Evolutionary conservation across 176 grass and related monocot genomes (phyloP), one percentile per base, ranked within the genome.

Genomic region (Pharus latifolius): DNA sequence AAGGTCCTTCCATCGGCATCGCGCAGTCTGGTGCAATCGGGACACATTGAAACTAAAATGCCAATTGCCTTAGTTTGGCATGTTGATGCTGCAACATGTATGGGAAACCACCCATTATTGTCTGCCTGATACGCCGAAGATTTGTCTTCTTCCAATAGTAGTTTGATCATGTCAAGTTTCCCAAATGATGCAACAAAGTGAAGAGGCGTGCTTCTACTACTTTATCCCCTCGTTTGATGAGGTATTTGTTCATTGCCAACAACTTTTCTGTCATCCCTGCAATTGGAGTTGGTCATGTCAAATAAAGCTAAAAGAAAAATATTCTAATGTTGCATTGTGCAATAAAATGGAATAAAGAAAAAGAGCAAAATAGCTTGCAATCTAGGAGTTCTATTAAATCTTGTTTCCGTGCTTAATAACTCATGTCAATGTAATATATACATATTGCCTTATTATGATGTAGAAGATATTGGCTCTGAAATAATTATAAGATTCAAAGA

Each of bases 251-350:
- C 80, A 71, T 69, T n/a, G 1, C 25, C 57, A 83, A 11, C 5
- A 83, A 18, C 4, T 69, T 53, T 63, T 78, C 18, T 63, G 80
- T 71, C 54, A 71, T 77, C 33, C 70, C 73, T 83, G 73, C 31
- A 70, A 56, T n/a, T n/a, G n/a, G n/a, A 56, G 41, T 51, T 55
- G 7, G 2, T 17, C n/a, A 7, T 45, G 61, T 45, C 25, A 64
- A 45, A 44, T 23, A 64, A 0, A 1, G 3, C 3, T 3, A 28
- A 27, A 4, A 3, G 0, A 20, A 64, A 44, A 64, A 44, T 20
- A 34, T 19, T n/a, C n/a, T n/a, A n/a, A n/a, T n/a, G n/a, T n/a
- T n/a, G n/a, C n/a, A n/a, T n/a, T n/a, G n/a, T n/a, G n/a, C n/a
- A n/a, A n/a, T n/a, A n/a, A n/a, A n/a, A n/a, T 43, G 4, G 12